Conservation (phyloP, 2,329 filamentous ascomycete genomes). For the Fusarium robinianum region DNA sequence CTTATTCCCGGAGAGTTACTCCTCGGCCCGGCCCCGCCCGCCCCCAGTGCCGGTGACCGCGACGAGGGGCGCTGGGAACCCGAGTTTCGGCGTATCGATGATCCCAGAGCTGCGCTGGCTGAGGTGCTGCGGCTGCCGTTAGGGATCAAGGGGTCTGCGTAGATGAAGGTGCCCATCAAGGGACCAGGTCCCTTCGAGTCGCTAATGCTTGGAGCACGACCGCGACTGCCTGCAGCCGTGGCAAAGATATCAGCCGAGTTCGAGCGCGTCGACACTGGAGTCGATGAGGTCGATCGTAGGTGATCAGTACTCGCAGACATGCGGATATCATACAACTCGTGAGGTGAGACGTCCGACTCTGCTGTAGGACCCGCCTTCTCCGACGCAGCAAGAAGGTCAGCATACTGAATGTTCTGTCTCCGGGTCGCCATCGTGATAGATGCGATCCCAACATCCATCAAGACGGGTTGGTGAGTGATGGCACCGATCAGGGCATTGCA, state of each 20-base stretch:
- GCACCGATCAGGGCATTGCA: constrained; percentile 95
- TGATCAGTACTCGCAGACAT: constrained; percentile 78
- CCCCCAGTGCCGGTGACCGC: constrained; percentile 24
- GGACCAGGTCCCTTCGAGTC: constrained; percentile 30
- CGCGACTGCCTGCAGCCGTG: constrained; percentile 19
- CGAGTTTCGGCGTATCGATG: constrained; percentile 38
- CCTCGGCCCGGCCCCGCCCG: constrained; percentile 22
- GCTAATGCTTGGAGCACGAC: constrained; percentile 33
- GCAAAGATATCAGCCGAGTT: constrained; percentile 38
- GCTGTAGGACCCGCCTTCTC: constrained; percentile 28
- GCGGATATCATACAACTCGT: constrained; percentile 73
- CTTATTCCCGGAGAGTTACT: constrained; percentile 28
- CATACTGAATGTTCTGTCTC: constrained; percentile 52
- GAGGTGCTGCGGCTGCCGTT: constrained; percentile 51
- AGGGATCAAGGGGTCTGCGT: constrained; percentile 49
- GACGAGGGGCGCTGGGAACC: constrained; percentile 35
- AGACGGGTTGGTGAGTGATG: constrained; percentile 85
- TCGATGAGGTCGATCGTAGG: constrained; percentile 53
- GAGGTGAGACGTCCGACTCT: constrained; percentile 49
- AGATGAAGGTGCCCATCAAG: constrained; percentile 45
- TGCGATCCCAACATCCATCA: constrained; percentile 87
- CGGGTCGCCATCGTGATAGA: constrained; percentile 87
- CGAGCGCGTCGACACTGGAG: constrained; percentile 42
- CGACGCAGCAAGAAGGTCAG: constrained; percentile 39
- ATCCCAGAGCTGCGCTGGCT: constrained; percentile 44